Base-by-base conservation (phyloP, 768 basidiomycete species). In the Hebeloma cylindrosporum region DNA sequence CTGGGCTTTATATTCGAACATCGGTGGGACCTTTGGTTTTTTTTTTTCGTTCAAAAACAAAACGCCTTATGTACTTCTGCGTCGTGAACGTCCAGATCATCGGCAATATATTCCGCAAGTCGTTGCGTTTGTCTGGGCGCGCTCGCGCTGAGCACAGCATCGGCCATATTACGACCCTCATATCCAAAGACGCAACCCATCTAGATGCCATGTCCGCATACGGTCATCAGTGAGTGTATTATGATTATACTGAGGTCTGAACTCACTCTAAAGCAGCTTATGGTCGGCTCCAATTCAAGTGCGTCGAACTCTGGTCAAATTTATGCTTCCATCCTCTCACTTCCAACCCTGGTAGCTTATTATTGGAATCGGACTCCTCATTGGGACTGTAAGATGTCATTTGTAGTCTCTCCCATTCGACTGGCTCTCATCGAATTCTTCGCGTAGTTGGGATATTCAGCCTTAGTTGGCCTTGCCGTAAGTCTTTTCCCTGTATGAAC, bases 111-210 rank as follows among this genome's bases (percentile, higher is more conserved):
- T 80, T 82, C 51, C 74, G 82, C 16, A 88, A 88, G 59, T 80
- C 83, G 1, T 64, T 88, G 28, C 75, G 84, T 9, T 64, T 88
- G 0, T 87, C 84, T 11, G 78, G 79, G 0, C 70, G 75, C 37
- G 71, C 83, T 7, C 70, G 82, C 14, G 47, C 75, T 20, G 69
- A 78, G 31, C 81, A 85, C 55, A 78, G 72, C 14, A 78, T 79
- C 30, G 85, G 85, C 0, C 71, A 83, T 56, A 79, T 86, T 37
- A 84, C 79, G 7, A 88, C 83, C 0, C 77, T 87, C 70, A 82
- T 87, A 5, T 80, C 81, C 1, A 73, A 79, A 9, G 85, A 88
- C 55, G 64, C 80, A 0, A 72, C 74, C 4, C 73, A 78, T 34
- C 58, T 85, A 17, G 83, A 83, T 47, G 51, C 64, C 11, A 71